Evolutionary conservation across 2,329 filamentous ascomycete species (phyloP), one percentile per base, ranked within the genome.

Genomic region (Ascosphaera apis): DNA sequence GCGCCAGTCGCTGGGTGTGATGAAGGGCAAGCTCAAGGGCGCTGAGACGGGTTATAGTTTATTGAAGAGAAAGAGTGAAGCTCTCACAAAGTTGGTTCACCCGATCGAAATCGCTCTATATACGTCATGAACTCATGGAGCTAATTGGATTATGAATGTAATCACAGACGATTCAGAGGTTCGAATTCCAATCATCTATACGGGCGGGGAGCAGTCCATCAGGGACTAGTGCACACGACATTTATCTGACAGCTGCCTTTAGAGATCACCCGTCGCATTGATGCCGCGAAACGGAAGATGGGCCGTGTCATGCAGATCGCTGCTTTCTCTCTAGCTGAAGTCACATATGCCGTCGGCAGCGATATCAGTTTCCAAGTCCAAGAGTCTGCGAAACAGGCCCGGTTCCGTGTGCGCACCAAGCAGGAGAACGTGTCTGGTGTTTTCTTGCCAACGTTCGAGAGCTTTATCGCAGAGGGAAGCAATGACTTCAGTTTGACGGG

Each of bases 251-350:
- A 8, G 18, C 9, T 17, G 12, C 30, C 40, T 40, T 45, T 53
- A 81, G 88, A 98, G 50, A 98, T 98, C 50, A 93, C 88, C 35
- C 73, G 75, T 54, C 78, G 88, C 51, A 98, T 98, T 58, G 86
- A 98, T 62, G 88, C 98, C 57, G 88, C 88, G 31, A 98, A 98
- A 61, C 79, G 84, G 48, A 98, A 98, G 65, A 98, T 98, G 86
- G 88, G 88, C 39, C 72, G 86, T 23, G 88, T 98, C 27, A 98
- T 98, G 88, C 86, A 95, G 57, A 91, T 98, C 51, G 88, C 88
- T 30, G 84, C 88, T 33, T 95, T 98, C 61, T 95, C 86, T 31
- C 69, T 98, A 13, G 88, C 88, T 40, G 88, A 95, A 61, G 88
- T 98, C 38, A 91, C 83, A 34, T 98, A 98, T 51, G 88, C 88